Evolutionary conservation across 2,329 filamentous ascomycete species (phyloP).

Genomic region (Pseudogymnoascus sp.): DNA sequence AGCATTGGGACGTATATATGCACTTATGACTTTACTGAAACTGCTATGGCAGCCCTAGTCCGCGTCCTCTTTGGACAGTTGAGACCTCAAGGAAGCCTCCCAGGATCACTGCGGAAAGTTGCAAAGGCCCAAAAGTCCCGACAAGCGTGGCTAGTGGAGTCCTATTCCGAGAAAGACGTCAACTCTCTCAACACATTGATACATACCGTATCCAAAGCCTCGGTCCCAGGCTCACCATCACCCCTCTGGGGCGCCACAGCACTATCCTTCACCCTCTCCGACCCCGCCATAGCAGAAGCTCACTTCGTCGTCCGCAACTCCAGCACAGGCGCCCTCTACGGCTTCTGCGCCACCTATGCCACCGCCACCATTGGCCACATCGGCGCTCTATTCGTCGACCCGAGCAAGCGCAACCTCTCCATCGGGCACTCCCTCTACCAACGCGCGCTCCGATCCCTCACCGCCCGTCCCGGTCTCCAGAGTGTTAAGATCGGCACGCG

Average conservation of each 20-base stretch:
- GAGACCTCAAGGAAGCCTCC: constrained; percentile 49
- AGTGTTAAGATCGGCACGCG: constrained; percentile 74
- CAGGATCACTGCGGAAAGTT: constrained; percentile 74
- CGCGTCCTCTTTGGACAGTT: constrained; percentile 75
- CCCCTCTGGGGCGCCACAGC: constrained; percentile 57
- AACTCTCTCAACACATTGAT: constrained; percentile 68
- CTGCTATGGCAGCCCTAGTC: constrained; percentile 75
- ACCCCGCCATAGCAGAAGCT: constrained; percentile 62
- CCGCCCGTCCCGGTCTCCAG: constrained; percentile 61
- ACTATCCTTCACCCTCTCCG: constrained; percentile 66
- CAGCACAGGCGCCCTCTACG: constrained; percentile 82
- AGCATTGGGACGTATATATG: constrained; percentile 88
- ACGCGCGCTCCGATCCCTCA: constrained; percentile 67
- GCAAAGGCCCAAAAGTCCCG: constrained; percentile 82
- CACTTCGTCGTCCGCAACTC: constrained; percentile 93
- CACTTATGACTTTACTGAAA: constrained; percentile 94
- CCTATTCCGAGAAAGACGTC: constrained; percentile 72
- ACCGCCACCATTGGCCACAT: constrained; percentile 56
- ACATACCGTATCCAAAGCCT: constrained; percentile 57
- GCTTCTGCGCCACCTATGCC: constrained; percentile 85
- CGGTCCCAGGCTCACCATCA: constrained; percentile 56
- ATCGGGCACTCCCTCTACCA: constrained; percentile 87
- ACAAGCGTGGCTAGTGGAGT: constrained; percentile 91
- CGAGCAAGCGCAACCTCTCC: constrained; percentile 73
- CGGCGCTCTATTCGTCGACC: constrained; percentile 83